Percentiles rank a stretch among this genome's conserved stretches.
These are phyloP conservation scores for Cadophora sp. DNA, from an alignment of 2,329 filamentous ascomycete genomes.

Conservation along the genomic window DNA sequence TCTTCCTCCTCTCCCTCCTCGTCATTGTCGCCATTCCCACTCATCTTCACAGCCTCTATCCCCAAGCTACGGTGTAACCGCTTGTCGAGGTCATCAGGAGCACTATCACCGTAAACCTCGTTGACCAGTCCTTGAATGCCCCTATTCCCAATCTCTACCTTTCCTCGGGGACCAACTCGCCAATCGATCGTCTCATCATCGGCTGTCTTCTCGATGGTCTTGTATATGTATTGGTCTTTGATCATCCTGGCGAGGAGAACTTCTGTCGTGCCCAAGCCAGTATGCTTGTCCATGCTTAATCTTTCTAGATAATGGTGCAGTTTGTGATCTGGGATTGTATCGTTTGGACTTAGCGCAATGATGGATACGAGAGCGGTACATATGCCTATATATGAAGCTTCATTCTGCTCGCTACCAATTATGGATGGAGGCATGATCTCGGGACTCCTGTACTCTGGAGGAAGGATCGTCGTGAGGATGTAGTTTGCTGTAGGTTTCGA, in stretches of 20 bases:
- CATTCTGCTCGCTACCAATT: conserved; percentile 68
- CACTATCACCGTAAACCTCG: conserved; percentile 60
- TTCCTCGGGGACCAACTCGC: conserved; percentile 83
- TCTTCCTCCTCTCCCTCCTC: conserved; percentile 38
- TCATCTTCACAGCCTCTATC: conserved; percentile 46
- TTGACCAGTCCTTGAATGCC: conserved; percentile 76
- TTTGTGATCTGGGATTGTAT: conserved; percentile 77
- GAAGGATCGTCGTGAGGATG: conserved; percentile 78
- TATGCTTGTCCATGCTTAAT: conserved; percentile 75
- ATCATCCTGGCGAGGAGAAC: conserved; percentile 76
- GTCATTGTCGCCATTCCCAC: conserved; percentile 31
- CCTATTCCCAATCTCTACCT: conserved; percentile 80
- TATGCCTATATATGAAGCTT: conserved; percentile 81
- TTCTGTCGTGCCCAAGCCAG: conserved; percentile 79
- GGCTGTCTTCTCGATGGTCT: conserved; percentile 72
- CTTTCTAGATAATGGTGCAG: conserved; percentile 77
- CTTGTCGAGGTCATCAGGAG: conserved; percentile 61
- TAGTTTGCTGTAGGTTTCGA: conserved; percentile 70
- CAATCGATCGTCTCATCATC: conserved; percentile 83
- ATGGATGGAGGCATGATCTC: conserved; percentile 72
- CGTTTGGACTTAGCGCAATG: conserved; percentile 73
- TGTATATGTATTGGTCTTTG: conserved; percentile 83
- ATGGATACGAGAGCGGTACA: conserved; percentile 82
- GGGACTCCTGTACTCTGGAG: conserved; percentile 68
- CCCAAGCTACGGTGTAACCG: conserved; percentile 69